These are phyloP conservation scores for Coniochaeta ligniaria DNA, from an alignment of 2,329 filamentous ascomycete genomes.

Conservation along the genomic window DNA sequence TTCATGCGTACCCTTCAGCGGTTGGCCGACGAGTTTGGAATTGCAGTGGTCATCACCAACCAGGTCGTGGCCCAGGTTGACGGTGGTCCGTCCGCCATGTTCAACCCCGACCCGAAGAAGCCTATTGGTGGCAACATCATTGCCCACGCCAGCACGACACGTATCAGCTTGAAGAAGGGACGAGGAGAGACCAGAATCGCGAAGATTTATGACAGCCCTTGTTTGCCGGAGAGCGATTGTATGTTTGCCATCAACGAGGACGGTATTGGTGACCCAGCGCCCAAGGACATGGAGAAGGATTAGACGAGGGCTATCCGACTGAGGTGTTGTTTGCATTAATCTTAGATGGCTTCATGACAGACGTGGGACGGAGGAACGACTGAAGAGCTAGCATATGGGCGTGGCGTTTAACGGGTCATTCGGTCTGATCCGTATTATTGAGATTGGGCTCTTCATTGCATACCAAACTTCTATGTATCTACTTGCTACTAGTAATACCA, in stretches of 20 bases:
- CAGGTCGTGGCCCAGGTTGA: slow-evolving; percentile 98
- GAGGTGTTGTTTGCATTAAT: background rate
- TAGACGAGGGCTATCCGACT: background rate
- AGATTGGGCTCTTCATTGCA: background rate
- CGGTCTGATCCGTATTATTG: background rate
- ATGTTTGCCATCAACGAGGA: slow-evolving; percentile 96
- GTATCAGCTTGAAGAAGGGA: slow-evolving; percentile 92
- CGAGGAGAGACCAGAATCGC: slow-evolving; percentile 92
- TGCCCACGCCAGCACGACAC: slow-evolving; percentile 91
- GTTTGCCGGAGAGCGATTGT: slow-evolving; percentile 91
- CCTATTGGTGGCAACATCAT: slow-evolving; percentile 99
- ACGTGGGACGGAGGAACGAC: background rate
- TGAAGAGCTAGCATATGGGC: background rate
- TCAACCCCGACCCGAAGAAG: slow-evolving; percentile 98
- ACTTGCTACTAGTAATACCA: background rate
- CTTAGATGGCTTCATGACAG: background rate
- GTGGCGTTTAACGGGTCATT: background rate
- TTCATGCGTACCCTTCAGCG: slow-evolving; percentile 81
- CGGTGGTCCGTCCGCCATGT: slow-evolving; percentile 93
- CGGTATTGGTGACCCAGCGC: slow-evolving; percentile 89
- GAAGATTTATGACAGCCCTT: slow-evolving; percentile 99
- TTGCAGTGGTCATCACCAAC: slow-evolving; percentile 97
- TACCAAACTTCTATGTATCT: background rate
- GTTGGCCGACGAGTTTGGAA: slow-evolving; percentile 79
- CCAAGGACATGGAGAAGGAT: slow-evolving; percentile 72